Evolutionary conservation across 148 eudicot genomes (phyloP).

Genomic region (Dianthus caryophyllus): DNA sequence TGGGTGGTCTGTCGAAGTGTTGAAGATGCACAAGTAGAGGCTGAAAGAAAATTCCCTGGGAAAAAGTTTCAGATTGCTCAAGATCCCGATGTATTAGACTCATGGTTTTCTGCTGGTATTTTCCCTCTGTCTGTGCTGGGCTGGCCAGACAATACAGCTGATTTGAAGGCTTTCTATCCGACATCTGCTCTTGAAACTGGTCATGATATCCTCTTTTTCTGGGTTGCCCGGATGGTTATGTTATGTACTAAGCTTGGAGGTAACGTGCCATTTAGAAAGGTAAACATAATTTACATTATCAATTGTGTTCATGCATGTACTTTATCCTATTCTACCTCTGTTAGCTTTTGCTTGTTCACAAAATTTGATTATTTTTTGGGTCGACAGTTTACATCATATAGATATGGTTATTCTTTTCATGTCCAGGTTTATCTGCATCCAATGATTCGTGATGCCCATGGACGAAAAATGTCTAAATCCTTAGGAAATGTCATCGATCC

Average conservation of each 20-base stretch:
- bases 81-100: constrained; percentile 94
- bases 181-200: constrained; percentile 96
- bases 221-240: constrained; percentile 99
- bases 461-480: constrained; percentile 96
- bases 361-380: neutral
- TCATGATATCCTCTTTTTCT: constrained; percentile 91
- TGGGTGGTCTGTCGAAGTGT: constrained; percentile 87
- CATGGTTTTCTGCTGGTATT: constrained; percentile 96
- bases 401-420: neutral
- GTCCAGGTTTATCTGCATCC: constrained; percentile 91
- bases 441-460: constrained; percentile 97
- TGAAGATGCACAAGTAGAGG: constrained; percentile 70
- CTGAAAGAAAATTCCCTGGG: constrained; percentile 46
- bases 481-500: constrained; percentile 94
- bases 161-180: constrained; percentile 80
- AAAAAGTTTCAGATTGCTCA: constrained; percentile 62
- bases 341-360: neutral
- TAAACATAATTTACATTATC: constrained; percentile 23
- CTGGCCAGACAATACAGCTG: constrained; percentile 92
- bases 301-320: neutral
- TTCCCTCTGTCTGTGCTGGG: constrained; percentile 88
- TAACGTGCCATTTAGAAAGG: constrained; percentile 83
- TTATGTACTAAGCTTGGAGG: constrained; percentile 77
- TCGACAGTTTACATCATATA: neutral
- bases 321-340: neutral